Evolutionary conservation across 2,329 filamentous ascomycete genomes (phyloP), one percentile per base, ranked within the genome.

Genomic region (Sporothrix phasma): DNA sequence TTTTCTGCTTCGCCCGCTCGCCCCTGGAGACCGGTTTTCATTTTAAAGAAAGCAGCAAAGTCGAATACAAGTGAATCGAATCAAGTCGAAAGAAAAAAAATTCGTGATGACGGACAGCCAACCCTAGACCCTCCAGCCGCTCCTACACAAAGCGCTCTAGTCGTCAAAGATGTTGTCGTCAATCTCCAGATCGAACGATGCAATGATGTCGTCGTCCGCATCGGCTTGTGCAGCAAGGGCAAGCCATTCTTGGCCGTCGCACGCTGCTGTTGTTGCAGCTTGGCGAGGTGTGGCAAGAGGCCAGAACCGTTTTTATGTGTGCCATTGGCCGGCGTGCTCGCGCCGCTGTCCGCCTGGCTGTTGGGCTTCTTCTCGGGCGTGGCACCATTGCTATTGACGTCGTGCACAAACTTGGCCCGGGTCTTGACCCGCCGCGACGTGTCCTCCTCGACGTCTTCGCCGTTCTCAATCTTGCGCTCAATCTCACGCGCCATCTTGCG

Each of bases 151-250:
- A 37, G 7, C 34, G 10, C 6, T 31, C 19, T 31, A 54, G 31
- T 64, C 66, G 31, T 64, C 64, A 24, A 70, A 47, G 69, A 96
- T 90, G 69, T 96, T 92, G 70, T 96, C 87, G 70, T 97, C 93
- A 73, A 97, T 91, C 31, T 91, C 93, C 70, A 97, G 77, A 73
- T 97, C 94, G 78, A 97, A 79, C 29, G 86, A 83, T 1, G 88
- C 92, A 74, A 97, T 93, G 64, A 97, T 88, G 72, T 97, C 94
- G 72, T 97, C 94, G 67, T 96, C 92, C 79, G 89, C 88, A 92
- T 83, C 34, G 88, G 87, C 76, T 89, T 87, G 71, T 93, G 89
- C 58, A 91, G 88, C 13, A 86, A 86, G 3, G 84, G 81, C 66
- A 87, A 75, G 13, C 82, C 82, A 70, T 83, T 85, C 75, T 83